Percentiles rank a stretch among this genome's conserved stretches.
Evolutionary conservation across 2,329 filamentous ascomycete species (phyloP).

Genomic region (Neofusicoccum sp.): DNA sequence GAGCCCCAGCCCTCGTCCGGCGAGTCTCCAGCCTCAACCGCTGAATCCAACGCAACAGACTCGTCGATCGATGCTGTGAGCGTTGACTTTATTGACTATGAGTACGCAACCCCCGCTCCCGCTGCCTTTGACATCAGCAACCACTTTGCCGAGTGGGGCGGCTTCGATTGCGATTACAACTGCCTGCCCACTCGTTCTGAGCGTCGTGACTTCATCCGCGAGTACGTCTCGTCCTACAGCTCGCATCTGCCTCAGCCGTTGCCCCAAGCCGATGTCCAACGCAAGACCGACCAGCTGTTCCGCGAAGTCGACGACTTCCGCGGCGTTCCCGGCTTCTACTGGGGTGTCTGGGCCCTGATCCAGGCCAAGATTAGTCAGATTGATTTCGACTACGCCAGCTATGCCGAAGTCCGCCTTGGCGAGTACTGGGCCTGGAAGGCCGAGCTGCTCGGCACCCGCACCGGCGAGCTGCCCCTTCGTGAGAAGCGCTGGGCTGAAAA

Average conservation of each 20-base stretch:
- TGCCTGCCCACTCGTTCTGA: constrained; percentile 76
- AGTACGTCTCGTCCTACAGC: constrained; percentile 75
- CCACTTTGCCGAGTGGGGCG: constrained; percentile 97
- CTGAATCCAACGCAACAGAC: constrained; percentile 21
- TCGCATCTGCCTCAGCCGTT: constrained; percentile 34
- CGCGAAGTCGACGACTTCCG: constrained; percentile 83
- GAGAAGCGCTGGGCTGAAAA: constrained; percentile 77
- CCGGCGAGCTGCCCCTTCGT: constrained; percentile 65
- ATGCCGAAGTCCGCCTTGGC: constrained; percentile 79
- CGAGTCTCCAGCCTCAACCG: constrained; percentile 29
- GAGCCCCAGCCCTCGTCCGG: constrained; percentile 50
- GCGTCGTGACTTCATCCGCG: constrained; percentile 74
- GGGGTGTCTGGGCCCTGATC: constrained; percentile 94
- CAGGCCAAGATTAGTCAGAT: constrained; percentile 93
- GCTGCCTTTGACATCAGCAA: constrained; percentile 96
- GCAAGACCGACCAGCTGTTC: constrained; percentile 58
- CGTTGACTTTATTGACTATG: constrained; percentile 86
- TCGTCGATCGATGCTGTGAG: constrained; percentile 49
- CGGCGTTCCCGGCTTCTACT: constrained; percentile 84
- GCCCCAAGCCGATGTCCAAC: constrained; percentile 16
- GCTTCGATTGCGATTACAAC: constrained; percentile 89
- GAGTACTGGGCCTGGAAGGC: constrained; percentile 94
- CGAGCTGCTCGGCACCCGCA: constrained; percentile 64
- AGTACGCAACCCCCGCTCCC: constrained; percentile 91
- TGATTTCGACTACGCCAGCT: constrained; percentile 92